A percentile compares a stretch with the other conserved stretches of the same genome.
phyloP scores from a whole-genome alignment of 495 filamentous ascomycete genomes.

The Penicillium pancosmium region DNA sequence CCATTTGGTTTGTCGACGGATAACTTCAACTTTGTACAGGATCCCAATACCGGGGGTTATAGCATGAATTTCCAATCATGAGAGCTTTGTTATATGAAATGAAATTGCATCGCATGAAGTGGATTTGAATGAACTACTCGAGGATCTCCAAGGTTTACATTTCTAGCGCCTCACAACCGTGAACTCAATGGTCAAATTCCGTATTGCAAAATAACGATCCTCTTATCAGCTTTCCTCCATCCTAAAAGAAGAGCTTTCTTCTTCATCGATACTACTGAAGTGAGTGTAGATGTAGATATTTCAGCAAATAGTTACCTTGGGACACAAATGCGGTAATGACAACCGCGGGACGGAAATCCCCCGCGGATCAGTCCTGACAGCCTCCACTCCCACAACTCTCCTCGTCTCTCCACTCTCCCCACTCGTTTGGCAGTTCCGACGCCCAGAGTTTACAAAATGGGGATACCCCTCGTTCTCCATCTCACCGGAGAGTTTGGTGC shows the following conservation, averaged over 20 bases:
- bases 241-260: no score
- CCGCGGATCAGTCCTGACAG: background rate
- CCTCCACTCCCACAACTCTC: background rate
- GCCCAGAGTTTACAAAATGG: background rate
- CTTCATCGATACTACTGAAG: no score
- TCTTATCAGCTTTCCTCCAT: no score
- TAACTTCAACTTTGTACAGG: slow-evolving; percentile 91
- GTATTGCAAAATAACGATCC: no score
- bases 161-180: no score
- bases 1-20: slow-evolving; percentile 93
- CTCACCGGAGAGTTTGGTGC: background rate
- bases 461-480: background rate
- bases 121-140: background rate
- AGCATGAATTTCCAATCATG: slow-evolving; percentile 79
- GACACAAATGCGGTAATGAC: slow-evolving; percentile 32
- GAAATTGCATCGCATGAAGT: background rate
- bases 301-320: no score
- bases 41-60: slow-evolving; percentile 87
- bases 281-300: no score
- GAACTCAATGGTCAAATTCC: no score
- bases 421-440: background rate
- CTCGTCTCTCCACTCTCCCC: background rate
- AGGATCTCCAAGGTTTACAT: no score
- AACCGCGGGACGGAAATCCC: background rate
- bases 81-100: background rate